Conservation (phyloP, 2,329 filamentous ascomycete species). For the Metarhizium brunneum region DNA sequence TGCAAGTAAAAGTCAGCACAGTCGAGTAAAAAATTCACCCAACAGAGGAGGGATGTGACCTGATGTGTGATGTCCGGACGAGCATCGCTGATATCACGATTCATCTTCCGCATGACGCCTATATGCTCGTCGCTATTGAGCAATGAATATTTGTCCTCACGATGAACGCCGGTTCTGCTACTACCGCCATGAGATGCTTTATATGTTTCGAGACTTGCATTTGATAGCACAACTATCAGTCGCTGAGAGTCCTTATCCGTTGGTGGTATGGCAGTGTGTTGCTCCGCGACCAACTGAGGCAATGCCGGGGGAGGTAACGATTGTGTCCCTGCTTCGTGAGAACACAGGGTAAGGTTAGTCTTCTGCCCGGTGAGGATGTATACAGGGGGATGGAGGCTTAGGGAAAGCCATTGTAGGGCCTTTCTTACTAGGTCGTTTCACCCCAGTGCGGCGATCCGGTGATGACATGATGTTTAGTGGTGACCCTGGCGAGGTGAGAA, state of each 20-base stretch:
- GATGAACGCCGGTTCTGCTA: conserved; percentile 52
- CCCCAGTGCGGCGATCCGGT: conserved; percentile 29
- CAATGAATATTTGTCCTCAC: conserved; percentile 93
- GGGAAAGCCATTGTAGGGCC: background rate
- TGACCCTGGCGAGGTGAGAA: background rate
- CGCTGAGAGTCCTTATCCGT: conserved; percentile 86
- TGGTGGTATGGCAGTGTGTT: conserved; percentile 73
- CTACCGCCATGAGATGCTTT: conserved; percentile 71
- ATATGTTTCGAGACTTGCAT: conserved; percentile 96
- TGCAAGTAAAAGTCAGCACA: conserved; percentile 39
- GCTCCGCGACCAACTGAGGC: conserved; percentile 87
- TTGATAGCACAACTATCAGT: conserved; percentile 90
- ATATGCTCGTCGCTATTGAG: conserved; percentile 99
- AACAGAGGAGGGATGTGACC: conserved; percentile 41
- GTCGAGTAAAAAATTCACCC: conserved; percentile 12
- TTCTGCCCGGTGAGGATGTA: background rate
- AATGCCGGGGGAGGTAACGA: conserved; percentile 87
- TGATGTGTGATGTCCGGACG: conserved; percentile 97
- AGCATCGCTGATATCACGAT: conserved; percentile 94
- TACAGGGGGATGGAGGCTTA: too few species aligned
- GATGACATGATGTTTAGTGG: conserved; percentile 24
- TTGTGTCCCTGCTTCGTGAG: conserved; percentile 60
- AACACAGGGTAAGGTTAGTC: background rate
- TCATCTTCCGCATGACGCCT: conserved; percentile 99
- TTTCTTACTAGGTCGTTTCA: conserved; percentile 34